phyloP scores from a whole-genome alignment of 2,329 filamentous ascomycete species.

The Aschersonia sp. region DNA sequence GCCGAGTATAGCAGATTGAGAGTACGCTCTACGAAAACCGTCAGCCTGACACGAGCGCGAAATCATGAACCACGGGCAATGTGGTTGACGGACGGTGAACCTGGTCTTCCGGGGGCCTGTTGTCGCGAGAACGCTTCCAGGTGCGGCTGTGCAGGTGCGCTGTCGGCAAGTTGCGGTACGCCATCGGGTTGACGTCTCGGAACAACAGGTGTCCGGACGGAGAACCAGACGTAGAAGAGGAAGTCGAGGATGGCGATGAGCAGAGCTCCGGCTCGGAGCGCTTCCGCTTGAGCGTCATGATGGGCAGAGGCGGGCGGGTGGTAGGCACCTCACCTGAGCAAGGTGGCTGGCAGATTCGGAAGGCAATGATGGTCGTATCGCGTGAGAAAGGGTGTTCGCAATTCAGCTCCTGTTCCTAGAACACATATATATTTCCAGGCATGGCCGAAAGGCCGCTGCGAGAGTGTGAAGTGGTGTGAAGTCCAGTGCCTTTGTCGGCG shows the following conservation, averaged over 20 bases:
- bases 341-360: neutral
- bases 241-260: conserved; percentile 27
- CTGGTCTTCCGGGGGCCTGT: conserved; percentile 38
- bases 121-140: conserved; percentile 45
- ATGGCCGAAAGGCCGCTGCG: neutral
- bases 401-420: too few relatives aligned
- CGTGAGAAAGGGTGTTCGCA: too few relatives aligned
- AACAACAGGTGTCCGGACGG: conserved; percentile 13
- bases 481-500: too few relatives aligned
- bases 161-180: conserved; percentile 16
- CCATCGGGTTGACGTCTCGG: conserved; percentile 12
- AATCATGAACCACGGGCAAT: too few relatives aligned
- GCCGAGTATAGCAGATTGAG: conserved; percentile 43
- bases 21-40: conserved; percentile 32
- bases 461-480: too few relatives aligned
- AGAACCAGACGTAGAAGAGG: conserved; percentile 17
- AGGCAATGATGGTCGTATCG: too few relatives aligned
- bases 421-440: neutral
- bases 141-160: conserved; percentile 39
- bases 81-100: conserved; percentile 34
- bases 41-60: too few relatives aligned
- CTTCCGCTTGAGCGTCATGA: conserved; percentile 48
- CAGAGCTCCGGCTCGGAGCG: conserved; percentile 44
- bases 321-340: neutral
- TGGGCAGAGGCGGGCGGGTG: neutral